phyloP scores from a whole-genome alignment of 1,284 basidiomycete species.

The Moesziomyces sp. region DNA sequence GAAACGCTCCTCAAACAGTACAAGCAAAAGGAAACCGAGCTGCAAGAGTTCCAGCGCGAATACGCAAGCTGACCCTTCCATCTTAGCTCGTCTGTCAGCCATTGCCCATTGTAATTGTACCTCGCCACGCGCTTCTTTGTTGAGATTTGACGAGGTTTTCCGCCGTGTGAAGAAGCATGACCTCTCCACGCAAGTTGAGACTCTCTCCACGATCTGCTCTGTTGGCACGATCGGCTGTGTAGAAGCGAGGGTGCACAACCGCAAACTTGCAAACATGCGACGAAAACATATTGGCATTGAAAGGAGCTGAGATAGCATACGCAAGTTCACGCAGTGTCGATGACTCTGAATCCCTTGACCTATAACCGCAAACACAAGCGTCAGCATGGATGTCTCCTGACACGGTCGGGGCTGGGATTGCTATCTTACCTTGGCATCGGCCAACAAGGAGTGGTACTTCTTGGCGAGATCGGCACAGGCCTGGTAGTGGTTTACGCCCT shows the following conservation, averaged over 20 bases:
- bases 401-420: no score
- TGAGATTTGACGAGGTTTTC: no score
- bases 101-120: constrained; percentile 24
- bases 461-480: constrained; percentile 88
- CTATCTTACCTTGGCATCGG: constrained; percentile 77
- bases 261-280: no score
- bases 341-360: constrained; percentile 57
- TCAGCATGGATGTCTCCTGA: background rate
- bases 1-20: constrained; percentile 65
- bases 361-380: constrained; percentile 4
- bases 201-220: no score
- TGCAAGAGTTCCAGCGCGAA: constrained; percentile 56
- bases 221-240: no score
- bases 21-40: constrained; percentile 61
- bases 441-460: constrained; percentile 83
- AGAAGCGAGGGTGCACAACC: no score
- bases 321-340: constrained; percentile 44
- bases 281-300: background rate
- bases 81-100: background rate
- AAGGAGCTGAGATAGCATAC: background rate
- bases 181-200: no score
- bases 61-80: constrained; percentile 19
- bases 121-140: background rate
- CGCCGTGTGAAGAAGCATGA: no score
- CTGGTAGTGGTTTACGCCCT: constrained; percentile 76